Evolutionary conservation across 2,329 filamentous ascomycete species (phyloP).

Genomic region (Macrophomina phaseolina): DNA sequence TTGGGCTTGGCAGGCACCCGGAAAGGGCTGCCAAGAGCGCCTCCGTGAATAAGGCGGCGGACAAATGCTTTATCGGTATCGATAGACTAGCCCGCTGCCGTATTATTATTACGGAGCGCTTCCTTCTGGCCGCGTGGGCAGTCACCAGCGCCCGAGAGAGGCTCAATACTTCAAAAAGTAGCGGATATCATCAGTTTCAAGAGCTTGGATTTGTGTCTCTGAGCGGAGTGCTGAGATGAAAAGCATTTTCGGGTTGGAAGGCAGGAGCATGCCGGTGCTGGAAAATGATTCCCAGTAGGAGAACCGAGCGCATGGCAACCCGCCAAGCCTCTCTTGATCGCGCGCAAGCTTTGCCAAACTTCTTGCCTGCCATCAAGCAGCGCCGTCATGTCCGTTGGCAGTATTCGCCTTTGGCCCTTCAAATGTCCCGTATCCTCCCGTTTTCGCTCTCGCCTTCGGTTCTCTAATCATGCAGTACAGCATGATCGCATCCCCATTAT

Average conservation of each 20-base stretch:
- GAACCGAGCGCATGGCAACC: not conserved
- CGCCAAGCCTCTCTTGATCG: slow-evolving; percentile 9
- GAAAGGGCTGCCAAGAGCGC: slow-evolving; percentile 18
- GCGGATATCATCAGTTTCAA: too few species aligned
- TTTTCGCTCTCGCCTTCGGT: slow-evolving; percentile 33
- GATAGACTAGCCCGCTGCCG: not conserved
- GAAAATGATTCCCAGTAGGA: not conserved
- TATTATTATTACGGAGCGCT: slow-evolving; percentile 4
- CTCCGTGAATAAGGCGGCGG: slow-evolving; percentile 14
- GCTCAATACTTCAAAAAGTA: too few species aligned
- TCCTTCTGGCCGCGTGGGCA: not conserved
- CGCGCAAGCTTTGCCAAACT: not conserved
- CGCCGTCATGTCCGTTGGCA: not conserved
- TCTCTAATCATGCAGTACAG: slow-evolving; percentile 55
- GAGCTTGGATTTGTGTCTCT: not conserved
- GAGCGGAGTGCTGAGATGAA: not conserved
- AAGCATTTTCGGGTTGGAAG: not conserved
- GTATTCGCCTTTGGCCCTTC: not conserved
- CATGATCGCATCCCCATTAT: slow-evolving; percentile 59
- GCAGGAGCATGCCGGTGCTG: not conserved
- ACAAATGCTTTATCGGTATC: slow-evolving; percentile 18
- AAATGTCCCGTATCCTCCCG: not conserved
- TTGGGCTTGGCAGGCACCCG: slow-evolving; percentile 1
- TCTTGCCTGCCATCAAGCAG: not conserved
- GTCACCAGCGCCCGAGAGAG: too few species aligned